Conservation (phyloP, 192 early-diverging fungal species). For the Pilobolus umbonatus region DNA sequence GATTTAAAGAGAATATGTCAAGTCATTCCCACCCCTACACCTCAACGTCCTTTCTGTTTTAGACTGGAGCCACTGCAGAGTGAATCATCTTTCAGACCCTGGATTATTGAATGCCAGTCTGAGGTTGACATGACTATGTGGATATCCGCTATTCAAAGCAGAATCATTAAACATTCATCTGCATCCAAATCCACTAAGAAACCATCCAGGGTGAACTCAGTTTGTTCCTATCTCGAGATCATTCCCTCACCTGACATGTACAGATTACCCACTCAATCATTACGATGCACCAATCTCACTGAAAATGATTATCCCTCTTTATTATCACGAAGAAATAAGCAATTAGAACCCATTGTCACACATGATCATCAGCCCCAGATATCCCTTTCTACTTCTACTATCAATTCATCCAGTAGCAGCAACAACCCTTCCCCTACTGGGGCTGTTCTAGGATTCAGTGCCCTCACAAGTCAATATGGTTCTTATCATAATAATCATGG, state of each 20-base stretch:
- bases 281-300: constrained; percentile 6
- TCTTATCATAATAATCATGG: background rate
- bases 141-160: constrained; percentile 7
- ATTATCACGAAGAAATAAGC: background rate
- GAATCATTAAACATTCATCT: background rate
- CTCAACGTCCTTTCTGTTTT: constrained; percentile 6
- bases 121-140: constrained; percentile 11
- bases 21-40: constrained; percentile 4
- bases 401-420: background rate
- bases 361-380: background rate
- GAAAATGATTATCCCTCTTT: background rate
- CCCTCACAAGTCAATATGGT: background rate
- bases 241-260: background rate
- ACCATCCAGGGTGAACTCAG: background rate
- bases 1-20: constrained; percentile 11
- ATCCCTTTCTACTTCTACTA: background rate
- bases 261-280: background rate
- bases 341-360: constrained; percentile 8
- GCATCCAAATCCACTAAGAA: background rate
- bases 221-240: background rate
- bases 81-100: background rate
- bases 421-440: constrained; percentile 4
- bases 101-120: constrained; percentile 19
- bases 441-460: background rate
- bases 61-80: background rate